A percentile compares a stretch with the other conserved stretches of the same genome.
Evolutionary conservation across 768 basidiomycete species (phyloP).

Genomic region (Pulveroboletus sp.): DNA sequence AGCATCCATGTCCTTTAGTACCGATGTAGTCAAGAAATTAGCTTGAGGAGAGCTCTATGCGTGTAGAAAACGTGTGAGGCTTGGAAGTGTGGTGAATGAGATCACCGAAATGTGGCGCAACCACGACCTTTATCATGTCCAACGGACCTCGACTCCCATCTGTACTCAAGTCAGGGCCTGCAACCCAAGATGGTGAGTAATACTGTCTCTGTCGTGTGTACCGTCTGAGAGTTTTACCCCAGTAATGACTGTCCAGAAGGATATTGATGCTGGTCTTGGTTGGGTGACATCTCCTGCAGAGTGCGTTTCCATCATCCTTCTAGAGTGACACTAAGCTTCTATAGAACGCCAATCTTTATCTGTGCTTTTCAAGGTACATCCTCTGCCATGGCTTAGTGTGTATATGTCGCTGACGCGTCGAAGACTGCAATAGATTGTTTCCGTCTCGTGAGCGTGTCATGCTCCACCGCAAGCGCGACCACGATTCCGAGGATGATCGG

Average conservation of each 20-base stretch:
- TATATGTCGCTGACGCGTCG: not conserved
- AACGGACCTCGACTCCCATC: conserved; percentile 29
- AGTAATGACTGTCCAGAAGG: conserved; percentile 53
- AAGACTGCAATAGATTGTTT: conserved; percentile 69
- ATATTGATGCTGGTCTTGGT: conserved; percentile 49
- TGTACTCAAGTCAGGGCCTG: conserved; percentile 30
- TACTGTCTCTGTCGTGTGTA: not conserved
- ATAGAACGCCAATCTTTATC: conserved; percentile 77
- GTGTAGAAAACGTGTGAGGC: not conserved
- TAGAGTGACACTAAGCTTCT: conserved; percentile 4
- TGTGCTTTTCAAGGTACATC: conserved; percentile 55
- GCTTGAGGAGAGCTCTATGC: not conserved
- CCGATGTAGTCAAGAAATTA: not conserved
- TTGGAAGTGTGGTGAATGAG: no score
- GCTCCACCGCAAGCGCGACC: conserved; percentile 70
- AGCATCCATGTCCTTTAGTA: conserved; percentile 8
- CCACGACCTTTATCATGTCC: conserved; percentile 8
- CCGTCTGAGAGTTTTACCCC: not conserved
- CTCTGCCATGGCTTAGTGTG: not conserved
- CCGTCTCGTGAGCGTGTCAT: conserved; percentile 65
- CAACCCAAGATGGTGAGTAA: conserved; percentile 30
- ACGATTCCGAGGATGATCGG: conserved; percentile 49
- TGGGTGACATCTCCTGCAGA: conserved; percentile 62
- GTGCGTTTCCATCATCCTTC: conserved; percentile 35
- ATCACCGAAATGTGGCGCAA: not conserved